Conservation (phyloP, 179 eudicot species). For the Beta macrorhiza region DNA sequence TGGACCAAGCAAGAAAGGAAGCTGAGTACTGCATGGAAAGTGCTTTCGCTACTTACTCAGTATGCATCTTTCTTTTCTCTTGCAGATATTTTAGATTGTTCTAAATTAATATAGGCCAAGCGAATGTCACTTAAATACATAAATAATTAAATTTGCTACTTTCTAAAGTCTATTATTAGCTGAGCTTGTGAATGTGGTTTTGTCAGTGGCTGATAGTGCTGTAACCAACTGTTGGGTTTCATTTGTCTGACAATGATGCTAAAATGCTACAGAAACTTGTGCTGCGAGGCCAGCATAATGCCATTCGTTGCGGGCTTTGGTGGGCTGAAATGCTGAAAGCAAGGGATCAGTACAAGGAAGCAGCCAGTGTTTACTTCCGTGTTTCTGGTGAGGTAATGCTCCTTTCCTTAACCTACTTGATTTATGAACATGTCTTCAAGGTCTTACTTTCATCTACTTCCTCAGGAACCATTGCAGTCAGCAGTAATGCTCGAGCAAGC, state of each 20-base stretch:
- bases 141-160: neutral
- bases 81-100: neutral
- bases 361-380: slow-evolving; percentile 88
- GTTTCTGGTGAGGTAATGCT: slow-evolving; percentile 97
- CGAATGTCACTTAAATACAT: neutral
- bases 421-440: slow-evolving; percentile 14
- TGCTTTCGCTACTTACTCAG: slow-evolving; percentile 81
- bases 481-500: slow-evolving; percentile 99
- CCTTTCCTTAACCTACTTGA: slow-evolving; percentile 25
- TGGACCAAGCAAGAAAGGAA: slow-evolving; percentile 90
- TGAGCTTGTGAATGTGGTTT: slow-evolving; percentile 3
- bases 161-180: neutral
- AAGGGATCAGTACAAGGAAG: slow-evolving; percentile 80
- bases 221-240: slow-evolving; percentile 3
- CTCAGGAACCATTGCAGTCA: slow-evolving; percentile 80
- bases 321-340: slow-evolving; percentile 97
- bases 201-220: neutral
- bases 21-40: slow-evolving; percentile 95
- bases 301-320: slow-evolving; percentile 93
- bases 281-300: slow-evolving; percentile 65
- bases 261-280: slow-evolving; percentile 64
- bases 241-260: slow-evolving; percentile 7
- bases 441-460: slow-evolving; percentile 33
- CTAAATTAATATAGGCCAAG: neutral
- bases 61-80: slow-evolving; percentile 34